Conservation (phyloP, 148 eudicot species). For the Cornus controversa region DNA sequence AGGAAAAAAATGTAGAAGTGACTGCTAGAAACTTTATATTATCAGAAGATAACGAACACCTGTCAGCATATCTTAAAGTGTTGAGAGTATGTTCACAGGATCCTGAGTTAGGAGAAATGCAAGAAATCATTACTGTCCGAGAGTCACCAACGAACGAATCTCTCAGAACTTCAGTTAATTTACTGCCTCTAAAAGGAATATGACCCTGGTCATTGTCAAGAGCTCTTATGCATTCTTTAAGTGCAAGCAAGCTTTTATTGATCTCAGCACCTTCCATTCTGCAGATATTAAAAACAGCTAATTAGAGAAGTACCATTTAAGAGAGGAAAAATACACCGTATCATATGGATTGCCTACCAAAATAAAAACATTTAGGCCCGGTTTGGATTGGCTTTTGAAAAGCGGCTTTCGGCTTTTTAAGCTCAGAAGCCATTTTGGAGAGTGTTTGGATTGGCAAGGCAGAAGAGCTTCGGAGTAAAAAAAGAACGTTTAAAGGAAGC, state of each 20-base stretch:
- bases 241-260: conserved; percentile 96
- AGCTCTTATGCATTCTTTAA: conserved; percentile 98
- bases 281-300: conserved; percentile 17
- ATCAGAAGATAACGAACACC: conserved; percentile 38
- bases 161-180: conserved; percentile 94
- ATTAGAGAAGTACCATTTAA: not conserved
- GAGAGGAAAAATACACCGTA: not conserved
- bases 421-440: too few species aligned
- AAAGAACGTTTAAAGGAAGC: too few species aligned
- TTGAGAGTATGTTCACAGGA: conserved; percentile 97
- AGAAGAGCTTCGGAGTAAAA: too few species aligned
- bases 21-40: not conserved
- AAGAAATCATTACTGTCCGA: conserved; percentile 96
- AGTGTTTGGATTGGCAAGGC: too few species aligned
- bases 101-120: conserved; percentile 94
- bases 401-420: too few species aligned
- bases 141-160: conserved; percentile 99
- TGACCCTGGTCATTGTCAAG: conserved; percentile 97
- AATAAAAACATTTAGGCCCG: not conserved
- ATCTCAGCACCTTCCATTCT: conserved; percentile 99
- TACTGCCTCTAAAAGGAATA: conserved; percentile 98
- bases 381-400: too few species aligned
- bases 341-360: not conserved
- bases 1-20: not conserved
- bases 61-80: conserved; percentile 97